Percentiles rank a stretch among this genome's conserved stretches.
Evolutionary conservation across 1,139 yeast species (phyloP).

Genomic region (Eremothecium cymbalariae): DNA sequence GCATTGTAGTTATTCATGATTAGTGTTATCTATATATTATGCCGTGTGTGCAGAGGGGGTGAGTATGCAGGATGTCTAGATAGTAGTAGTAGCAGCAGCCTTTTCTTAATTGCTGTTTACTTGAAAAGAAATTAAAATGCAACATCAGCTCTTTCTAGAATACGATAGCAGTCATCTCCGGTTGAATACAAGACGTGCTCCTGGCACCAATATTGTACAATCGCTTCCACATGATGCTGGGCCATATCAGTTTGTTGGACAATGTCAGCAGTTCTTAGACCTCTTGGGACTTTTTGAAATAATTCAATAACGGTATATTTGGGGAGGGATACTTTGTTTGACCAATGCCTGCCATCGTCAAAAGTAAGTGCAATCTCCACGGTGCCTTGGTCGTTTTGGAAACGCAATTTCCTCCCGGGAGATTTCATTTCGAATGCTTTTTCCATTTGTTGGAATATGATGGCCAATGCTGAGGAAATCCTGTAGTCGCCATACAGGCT

Average conservation of each 20-base stretch:
- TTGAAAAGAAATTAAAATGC: too few relatives aligned
- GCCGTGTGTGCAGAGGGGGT: too few relatives aligned
- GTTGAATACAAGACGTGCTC: constrained; percentile 3
- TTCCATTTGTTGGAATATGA: constrained; percentile 32
- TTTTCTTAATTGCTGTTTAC: too few relatives aligned
- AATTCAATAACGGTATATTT: constrained; percentile 2
- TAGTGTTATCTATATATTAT: too few relatives aligned
- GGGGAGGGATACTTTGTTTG: constrained; percentile 3
- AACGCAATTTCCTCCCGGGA: constrained; percentile 49
- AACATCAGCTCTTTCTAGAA: too few relatives aligned
- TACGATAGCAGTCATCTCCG: constrained; percentile 1
- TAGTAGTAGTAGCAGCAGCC: too few relatives aligned
- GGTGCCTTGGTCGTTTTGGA: constrained; percentile 54
- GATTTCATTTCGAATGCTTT: constrained; percentile 40
- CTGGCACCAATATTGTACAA: constrained; percentile 4
- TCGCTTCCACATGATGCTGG: constrained; percentile 1
- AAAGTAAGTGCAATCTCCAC: constrained; percentile 54
- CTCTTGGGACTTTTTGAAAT: constrained; percentile 1
- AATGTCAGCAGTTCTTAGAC: not conserved
- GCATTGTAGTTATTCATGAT: too few relatives aligned
- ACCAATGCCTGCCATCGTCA: constrained; percentile 33
- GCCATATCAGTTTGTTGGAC: not conserved
- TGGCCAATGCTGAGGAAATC: constrained; percentile 1
- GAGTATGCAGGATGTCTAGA: too few relatives aligned
- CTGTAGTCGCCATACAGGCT: constrained; percentile 3